These are phyloP conservation scores for Arxiozyma bovina DNA, from an alignment of 1,139 yeast genomes.

Conservation along the genomic window DNA sequence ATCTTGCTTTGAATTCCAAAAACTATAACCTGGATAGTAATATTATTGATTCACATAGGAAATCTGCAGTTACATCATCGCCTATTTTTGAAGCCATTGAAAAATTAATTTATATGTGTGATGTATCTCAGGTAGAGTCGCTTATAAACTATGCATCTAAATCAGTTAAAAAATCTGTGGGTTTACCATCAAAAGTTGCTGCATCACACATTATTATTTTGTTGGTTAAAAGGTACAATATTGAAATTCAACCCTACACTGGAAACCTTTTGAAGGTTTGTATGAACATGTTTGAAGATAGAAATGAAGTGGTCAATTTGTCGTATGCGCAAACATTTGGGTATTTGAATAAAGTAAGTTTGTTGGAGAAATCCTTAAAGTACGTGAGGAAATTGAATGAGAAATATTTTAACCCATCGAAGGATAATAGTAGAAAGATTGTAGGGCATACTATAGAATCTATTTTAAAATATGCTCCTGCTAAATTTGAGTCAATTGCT, in stretches of 20 bases:
- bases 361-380: constrained; percentile 44
- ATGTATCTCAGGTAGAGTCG: constrained; percentile 43
- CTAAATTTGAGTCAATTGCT: constrained; percentile 55
- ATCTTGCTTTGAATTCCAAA: constrained; percentile 78
- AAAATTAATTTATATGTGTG: constrained; percentile 50
- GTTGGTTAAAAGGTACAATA: constrained; percentile 50
- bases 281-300: constrained; percentile 52
- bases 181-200: constrained; percentile 85
- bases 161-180: constrained; percentile 59
- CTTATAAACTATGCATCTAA: constrained; percentile 42
- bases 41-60: constrained; percentile 70
- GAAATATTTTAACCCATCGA: constrained; percentile 54
- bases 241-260: constrained; percentile 50
- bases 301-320: constrained; percentile 62
- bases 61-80: constrained; percentile 65
- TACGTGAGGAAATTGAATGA: constrained; percentile 45
- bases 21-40: constrained; percentile 67
- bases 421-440: constrained; percentile 40
- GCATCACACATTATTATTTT: constrained; percentile 70
- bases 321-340: constrained; percentile 81
- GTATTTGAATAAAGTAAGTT: constrained; percentile 58
- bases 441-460: constrained; percentile 61
- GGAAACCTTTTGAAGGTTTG: constrained; percentile 54
- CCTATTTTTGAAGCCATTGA: constrained; percentile 90
- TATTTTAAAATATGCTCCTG: constrained; percentile 62